A percentile compares a stretch with the other conserved stretches of the same genome.
Conservation (phyloP, 306 rosid genomes). For the Alnus glutinosa region DNA sequence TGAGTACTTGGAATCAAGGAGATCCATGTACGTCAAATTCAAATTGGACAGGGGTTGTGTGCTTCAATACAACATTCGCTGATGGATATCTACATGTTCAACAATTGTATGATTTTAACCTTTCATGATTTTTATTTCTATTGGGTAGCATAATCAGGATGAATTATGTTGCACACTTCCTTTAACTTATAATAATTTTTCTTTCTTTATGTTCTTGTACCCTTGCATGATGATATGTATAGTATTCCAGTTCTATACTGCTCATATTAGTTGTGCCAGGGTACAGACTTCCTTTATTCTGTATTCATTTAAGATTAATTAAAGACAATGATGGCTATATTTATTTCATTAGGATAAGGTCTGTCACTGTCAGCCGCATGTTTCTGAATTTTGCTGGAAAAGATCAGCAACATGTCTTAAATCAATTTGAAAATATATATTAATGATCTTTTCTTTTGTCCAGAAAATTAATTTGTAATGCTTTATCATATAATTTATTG, state of each 20-base stretch:
- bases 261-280: neutral
- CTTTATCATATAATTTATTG: neutral
- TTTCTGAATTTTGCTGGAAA: too few relatives aligned
- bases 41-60: slow-evolving; percentile 45
- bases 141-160: neutral
- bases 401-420: neutral
- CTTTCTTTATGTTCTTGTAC: neutral
- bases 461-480: neutral
- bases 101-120: slow-evolving; percentile 38
- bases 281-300: too few relatives aligned
- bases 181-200: neutral
- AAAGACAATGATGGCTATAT: too few relatives aligned
- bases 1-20: too few relatives aligned
- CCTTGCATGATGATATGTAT: neutral
- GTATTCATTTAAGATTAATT: too few relatives aligned
- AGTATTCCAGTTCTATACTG: neutral
- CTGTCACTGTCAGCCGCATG: too few relatives aligned
- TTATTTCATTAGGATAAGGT: too few relatives aligned
- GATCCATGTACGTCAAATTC: too few relatives aligned
- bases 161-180: neutral
- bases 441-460: neutral
- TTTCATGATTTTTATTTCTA: neutral
- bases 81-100: slow-evolving; percentile 53
- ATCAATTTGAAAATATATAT: neutral
- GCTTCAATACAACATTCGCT: slow-evolving; percentile 32